phyloP scores from a whole-genome alignment of 306 rosid genomes.

The Cicer judaicum region DNA sequence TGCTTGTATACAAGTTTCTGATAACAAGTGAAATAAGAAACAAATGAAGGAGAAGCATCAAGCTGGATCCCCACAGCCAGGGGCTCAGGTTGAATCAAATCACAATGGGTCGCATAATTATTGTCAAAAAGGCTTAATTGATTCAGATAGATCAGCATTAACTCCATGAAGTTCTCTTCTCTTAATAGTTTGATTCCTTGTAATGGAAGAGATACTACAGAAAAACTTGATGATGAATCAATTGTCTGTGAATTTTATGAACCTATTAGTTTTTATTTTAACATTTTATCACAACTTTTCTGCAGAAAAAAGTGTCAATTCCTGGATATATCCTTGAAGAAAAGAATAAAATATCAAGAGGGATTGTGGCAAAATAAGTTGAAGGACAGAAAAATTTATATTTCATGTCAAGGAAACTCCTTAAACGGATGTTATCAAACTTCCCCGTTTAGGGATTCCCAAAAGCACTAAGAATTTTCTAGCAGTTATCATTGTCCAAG shows the following conservation, averaged over 20 bases:
- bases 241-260: not conserved
- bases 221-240: conserved; percentile 7
- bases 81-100: not conserved
- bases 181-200: not conserved
- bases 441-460: not conserved
- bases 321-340: not conserved
- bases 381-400: conserved; percentile 9
- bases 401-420: not conserved
- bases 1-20: not conserved
- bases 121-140: not conserved
- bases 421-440: not conserved
- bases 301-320: not conserved
- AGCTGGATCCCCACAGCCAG: not conserved
- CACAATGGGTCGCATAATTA: not conserved
- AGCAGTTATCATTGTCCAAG: conserved; percentile 9
- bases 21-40: not conserved
- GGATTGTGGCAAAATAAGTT: not conserved
- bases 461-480: conserved; percentile 16
- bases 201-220: not conserved
- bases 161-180: conserved; percentile 1
- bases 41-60: not conserved
- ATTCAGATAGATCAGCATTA: not conserved
- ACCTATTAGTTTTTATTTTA: not conserved
- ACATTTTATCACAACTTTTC: not conserved
- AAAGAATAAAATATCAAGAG: conserved; percentile 12